A percentile compares a stretch with the other conserved stretches of the same genome.
Conservation (phyloP, 2,329 filamentous ascomycete species). For the Trichoderma atrobrunneum region DNA sequence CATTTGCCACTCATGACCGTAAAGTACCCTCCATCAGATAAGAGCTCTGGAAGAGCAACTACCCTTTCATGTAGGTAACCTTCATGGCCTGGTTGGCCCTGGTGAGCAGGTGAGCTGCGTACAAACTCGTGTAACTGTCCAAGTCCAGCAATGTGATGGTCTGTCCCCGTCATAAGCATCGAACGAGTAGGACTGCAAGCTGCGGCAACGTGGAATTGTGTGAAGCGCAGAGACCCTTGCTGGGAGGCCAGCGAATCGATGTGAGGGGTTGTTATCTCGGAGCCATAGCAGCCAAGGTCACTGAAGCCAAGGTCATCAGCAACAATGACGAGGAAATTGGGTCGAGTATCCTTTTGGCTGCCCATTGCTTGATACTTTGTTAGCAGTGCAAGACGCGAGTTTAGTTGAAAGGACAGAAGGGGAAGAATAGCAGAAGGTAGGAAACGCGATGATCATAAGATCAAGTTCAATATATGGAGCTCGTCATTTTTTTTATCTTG, state of each 20-base stretch:
- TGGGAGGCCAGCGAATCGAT: slow-evolving; percentile 34
- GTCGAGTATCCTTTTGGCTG: slow-evolving; percentile 25
- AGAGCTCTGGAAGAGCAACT: slow-evolving; percentile 55
- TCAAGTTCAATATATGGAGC: slow-evolving; percentile 4
- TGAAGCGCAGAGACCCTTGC: slow-evolving; percentile 49
- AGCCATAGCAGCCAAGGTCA: slow-evolving; percentile 32
- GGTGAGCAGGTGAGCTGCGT: slow-evolving; percentile 37
- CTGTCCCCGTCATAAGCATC: slow-evolving; percentile 60
- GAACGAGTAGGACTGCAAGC: slow-evolving; percentile 63
- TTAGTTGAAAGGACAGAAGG: neutral
- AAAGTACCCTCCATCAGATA: slow-evolving; percentile 57
- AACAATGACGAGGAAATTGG: slow-evolving; percentile 36
- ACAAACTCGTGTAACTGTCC: slow-evolving; percentile 13
- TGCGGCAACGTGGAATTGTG: slow-evolving; percentile 62
- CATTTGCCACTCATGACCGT: slow-evolving; percentile 63
- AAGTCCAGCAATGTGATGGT: slow-evolving; percentile 58
- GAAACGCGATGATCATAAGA: neutral
- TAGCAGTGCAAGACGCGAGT: neutral
- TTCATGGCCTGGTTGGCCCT: slow-evolving; percentile 60
- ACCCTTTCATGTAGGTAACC: slow-evolving; percentile 61
- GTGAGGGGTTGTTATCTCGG: slow-evolving; percentile 34
- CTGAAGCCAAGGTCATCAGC: slow-evolving; percentile 36
- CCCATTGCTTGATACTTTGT: neutral
- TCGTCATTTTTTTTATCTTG: neutral
- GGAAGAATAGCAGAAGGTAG: neutral